These are phyloP conservation scores for Rhododendron vialii DNA, from an alignment of 148 eudicot genomes.

Conservation along the genomic window DNA sequence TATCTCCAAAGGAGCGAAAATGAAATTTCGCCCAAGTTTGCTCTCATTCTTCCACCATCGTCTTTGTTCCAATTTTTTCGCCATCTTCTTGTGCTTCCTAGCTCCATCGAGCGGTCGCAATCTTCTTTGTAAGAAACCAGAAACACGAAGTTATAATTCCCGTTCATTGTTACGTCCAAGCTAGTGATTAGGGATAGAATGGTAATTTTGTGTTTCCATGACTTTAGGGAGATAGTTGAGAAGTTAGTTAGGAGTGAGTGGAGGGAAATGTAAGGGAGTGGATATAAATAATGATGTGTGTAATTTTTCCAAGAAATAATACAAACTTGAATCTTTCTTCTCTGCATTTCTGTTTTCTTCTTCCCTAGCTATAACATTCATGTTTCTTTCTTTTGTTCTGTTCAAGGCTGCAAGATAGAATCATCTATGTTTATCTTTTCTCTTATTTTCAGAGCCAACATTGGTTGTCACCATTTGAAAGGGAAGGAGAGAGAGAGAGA, in stretches of 20 bases:
- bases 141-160: neutral
- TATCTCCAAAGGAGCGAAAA: neutral
- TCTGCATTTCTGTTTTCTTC: too few species aligned
- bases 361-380: too few species aligned
- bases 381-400: neutral
- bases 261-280: too few species aligned
- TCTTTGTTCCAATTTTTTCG: neutral
- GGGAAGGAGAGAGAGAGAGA: too few species aligned
- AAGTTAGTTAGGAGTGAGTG: too few species aligned
- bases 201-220: too few species aligned
- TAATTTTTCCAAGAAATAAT: too few species aligned
- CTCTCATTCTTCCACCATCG: neutral
- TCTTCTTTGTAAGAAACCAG: neutral
- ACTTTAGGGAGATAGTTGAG: too few species aligned
- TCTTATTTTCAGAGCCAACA: neutral
- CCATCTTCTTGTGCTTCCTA: neutral
- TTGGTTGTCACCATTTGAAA: constrained; percentile 1
- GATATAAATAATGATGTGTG: too few species aligned
- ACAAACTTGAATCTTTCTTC: too few species aligned
- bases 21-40: neutral
- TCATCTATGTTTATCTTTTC: neutral
- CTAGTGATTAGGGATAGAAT: too few species aligned
- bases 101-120: neutral
- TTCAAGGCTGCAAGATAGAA: neutral
- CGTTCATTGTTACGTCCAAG: too few species aligned